These are phyloP conservation scores for Phytophthora ohioensis DNA, from an alignment of 352 stramenopile species.

Conservation along the genomic window DNA sequence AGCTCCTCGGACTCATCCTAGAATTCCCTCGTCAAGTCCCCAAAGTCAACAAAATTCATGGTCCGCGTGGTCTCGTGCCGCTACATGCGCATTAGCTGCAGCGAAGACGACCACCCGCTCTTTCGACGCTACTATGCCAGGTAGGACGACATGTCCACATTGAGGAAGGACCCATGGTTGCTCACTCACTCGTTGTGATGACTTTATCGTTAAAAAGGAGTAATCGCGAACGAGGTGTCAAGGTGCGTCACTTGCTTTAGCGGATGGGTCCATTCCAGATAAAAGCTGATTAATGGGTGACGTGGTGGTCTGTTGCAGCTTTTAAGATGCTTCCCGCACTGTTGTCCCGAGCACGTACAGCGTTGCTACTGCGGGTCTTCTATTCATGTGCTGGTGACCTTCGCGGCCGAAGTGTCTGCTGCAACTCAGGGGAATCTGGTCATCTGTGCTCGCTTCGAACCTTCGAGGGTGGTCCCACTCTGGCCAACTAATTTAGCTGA, in stretches of 20 bases:
- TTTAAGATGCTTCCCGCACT: slow-evolving; percentile 58
- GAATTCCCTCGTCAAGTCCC: background rate
- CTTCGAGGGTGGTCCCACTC: slow-evolving; percentile 24
- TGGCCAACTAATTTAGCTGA: slow-evolving; percentile 16
- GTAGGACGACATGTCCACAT: slow-evolving; percentile 18
- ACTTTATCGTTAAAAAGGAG: slow-evolving; percentile 22
- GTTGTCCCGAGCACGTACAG: slow-evolving; percentile 47
- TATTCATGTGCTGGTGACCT: slow-evolving; percentile 46
- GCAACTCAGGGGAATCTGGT: slow-evolving; percentile 31
- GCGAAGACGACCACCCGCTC: slow-evolving; percentile 39
- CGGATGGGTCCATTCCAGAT: no score
- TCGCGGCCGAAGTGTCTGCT: slow-evolving; percentile 16
- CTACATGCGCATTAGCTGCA: slow-evolving; percentile 39
- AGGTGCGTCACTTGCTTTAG: slow-evolving; percentile 9
- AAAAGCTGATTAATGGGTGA: background rate
- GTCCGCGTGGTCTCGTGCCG: slow-evolving; percentile 26
- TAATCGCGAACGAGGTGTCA: slow-evolving; percentile 34
- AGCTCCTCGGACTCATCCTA: no score
- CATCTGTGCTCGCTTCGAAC: slow-evolving; percentile 58
- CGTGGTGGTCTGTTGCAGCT: slow-evolving; percentile 25
- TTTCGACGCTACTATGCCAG: slow-evolving; percentile 42
- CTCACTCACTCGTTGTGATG: background rate
- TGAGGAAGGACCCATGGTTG: background rate
- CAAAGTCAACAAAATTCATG: slow-evolving; percentile 9
- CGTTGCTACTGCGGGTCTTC: slow-evolving; percentile 57